These are phyloP conservation scores for Solanum sitiens DNA, from an alignment of 257 asterid species.

Conservation along the genomic window DNA sequence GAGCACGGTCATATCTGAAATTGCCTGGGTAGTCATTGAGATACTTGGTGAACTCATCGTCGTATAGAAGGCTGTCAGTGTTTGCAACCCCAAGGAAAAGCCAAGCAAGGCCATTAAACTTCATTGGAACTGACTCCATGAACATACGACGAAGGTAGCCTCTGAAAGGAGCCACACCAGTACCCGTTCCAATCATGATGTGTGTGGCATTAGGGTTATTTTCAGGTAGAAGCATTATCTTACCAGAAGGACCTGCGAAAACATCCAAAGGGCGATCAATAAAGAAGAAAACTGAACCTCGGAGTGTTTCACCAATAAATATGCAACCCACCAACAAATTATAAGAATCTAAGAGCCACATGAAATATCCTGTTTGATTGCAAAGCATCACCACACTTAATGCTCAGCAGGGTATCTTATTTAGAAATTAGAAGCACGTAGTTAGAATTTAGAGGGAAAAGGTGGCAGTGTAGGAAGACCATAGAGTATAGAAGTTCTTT, in stretches of 20 bases:
- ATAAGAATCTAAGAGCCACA: neutral
- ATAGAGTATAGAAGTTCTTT: neutral
- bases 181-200: conserved; percentile 96
- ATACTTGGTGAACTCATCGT: conserved; percentile 75
- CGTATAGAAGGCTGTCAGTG: conserved; percentile 74
- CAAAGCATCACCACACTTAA: neutral
- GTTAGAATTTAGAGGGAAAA: neutral
- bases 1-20: conserved; percentile 79
- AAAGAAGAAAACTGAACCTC: neutral
- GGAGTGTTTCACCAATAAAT: neutral
- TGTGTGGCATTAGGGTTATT: conserved; percentile 78
- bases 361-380: neutral
- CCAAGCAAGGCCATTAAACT: conserved; percentile 88
- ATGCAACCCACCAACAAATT: neutral
- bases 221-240: conserved; percentile 94
- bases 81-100: conserved; percentile 98
- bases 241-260: conserved; percentile 88
- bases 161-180: conserved; percentile 91
- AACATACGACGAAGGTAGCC: conserved; percentile 97
- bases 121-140: conserved; percentile 80
- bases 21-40: conserved; percentile 59
- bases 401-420: neutral
- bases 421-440: neutral
- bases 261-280: neutral
- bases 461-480: neutral